Conservation (phyloP, 1,284 basidiomycete genomes). For the Fomitopsis betulina region DNA sequence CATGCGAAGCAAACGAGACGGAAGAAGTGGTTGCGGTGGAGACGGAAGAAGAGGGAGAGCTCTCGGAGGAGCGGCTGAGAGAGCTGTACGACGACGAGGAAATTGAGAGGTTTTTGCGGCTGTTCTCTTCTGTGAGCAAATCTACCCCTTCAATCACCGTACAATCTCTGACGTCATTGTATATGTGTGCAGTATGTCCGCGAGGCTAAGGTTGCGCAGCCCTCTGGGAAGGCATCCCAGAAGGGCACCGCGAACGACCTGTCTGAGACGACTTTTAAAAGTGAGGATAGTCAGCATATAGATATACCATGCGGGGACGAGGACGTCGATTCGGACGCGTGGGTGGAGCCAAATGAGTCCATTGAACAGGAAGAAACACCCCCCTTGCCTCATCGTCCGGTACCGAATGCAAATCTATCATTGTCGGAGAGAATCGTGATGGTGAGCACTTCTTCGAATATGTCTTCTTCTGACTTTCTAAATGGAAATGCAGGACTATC, state of each 20-base stretch:
- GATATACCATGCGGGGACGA: not conserved
- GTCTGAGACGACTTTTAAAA: not conserved
- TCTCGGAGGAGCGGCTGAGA: slow-evolving; percentile 40
- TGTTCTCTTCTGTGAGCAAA: slow-evolving; percentile 51
- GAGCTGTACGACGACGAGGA: slow-evolving; percentile 60
- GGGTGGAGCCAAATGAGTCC: not conserved
- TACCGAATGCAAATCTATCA: not conserved
- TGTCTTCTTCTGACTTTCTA: not conserved
- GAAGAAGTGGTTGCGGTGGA: slow-evolving; percentile 17
- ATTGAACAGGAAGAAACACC: not conserved
- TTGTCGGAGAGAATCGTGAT: slow-evolving; percentile 36
- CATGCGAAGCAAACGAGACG: not conserved
- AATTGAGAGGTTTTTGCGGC: slow-evolving; percentile 49
- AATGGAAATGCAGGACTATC: slow-evolving; percentile 31
- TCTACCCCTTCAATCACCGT: too few relatives aligned
- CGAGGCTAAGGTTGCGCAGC: slow-evolving; percentile 42
- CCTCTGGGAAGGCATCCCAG: not conserved
- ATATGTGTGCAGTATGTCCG: slow-evolving; percentile 43
- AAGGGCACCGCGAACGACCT: not conserved
- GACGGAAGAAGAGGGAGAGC: slow-evolving; percentile 18
- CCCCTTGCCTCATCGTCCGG: slow-evolving; percentile 2
- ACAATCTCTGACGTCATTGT: not conserved
- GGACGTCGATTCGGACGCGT: slow-evolving; percentile 3
- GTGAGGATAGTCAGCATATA: not conserved
- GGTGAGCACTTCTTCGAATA: slow-evolving; percentile 26